Conservation (phyloP, 306 rosid species). For the Oemleria cerasiformis region DNA sequence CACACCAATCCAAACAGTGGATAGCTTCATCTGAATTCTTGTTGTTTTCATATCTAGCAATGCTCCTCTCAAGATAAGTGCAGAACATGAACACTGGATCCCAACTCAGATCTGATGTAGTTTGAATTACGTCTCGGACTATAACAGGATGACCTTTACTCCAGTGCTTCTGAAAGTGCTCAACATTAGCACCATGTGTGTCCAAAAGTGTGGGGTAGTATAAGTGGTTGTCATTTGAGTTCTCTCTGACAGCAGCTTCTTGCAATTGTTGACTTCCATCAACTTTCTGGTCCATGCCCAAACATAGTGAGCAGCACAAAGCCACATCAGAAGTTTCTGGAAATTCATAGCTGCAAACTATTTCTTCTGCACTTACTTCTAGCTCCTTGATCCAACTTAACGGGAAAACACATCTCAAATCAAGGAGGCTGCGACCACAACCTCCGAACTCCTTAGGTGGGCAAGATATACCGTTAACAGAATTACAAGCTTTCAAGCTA, state of each 20-base stretch:
- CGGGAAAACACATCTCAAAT: conserved; percentile 69
- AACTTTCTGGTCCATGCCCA: conserved; percentile 44
- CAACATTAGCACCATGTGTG: conserved; percentile 55
- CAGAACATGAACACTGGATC: conserved; percentile 83
- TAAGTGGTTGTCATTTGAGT: conserved; percentile 69
- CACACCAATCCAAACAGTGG: conserved; percentile 88
- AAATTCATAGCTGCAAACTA: conserved; percentile 96
- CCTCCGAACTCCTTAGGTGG: conserved; percentile 64
- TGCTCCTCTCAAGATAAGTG: conserved; percentile 74
- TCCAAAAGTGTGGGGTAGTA: conserved; percentile 61
- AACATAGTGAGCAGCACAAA: conserved; percentile 69
- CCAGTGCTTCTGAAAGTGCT: conserved; percentile 98
- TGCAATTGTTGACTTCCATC: conserved; percentile 46
- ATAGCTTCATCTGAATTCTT: conserved; percentile 54
- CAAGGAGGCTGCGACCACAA: conserved; percentile 71
- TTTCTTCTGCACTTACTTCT: conserved; percentile 89
- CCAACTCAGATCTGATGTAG: conserved; percentile 65
- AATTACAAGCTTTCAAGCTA: conserved; percentile 43
- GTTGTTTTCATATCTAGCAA: conserved; percentile 63
- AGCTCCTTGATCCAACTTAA: conserved; percentile 74
- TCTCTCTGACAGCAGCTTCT: conserved; percentile 70
- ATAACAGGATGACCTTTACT: conserved; percentile 89
- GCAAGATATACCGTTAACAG: conserved; percentile 45
- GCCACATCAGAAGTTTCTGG: conserved; percentile 77
- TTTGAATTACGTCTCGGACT: conserved; percentile 60